Percentiles rank a stretch among this genome's conserved stretches.
Evolutionary conservation across 768 basidiomycete genomes (phyloP).

Genomic region (Suillus hirtellus): DNA sequence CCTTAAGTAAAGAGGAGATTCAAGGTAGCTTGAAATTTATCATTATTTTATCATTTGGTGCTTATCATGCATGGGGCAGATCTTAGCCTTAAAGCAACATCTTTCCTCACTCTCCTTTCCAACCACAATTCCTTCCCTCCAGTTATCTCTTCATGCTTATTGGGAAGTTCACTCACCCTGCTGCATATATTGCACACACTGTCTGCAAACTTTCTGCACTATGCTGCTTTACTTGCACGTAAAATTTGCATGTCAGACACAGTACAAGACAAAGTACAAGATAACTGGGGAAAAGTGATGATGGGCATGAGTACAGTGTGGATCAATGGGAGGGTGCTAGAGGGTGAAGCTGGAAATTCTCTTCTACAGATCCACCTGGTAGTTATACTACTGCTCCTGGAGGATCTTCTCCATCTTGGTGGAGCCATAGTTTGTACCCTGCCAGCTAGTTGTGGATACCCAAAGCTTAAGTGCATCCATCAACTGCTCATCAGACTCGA

Average conservation of each 20-base stretch:
- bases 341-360: slow-evolving; percentile 65
- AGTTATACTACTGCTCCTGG: no score
- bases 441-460: no score
- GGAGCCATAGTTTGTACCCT: no score
- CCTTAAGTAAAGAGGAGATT: slow-evolving; percentile 56
- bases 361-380: no score
- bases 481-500: no score
- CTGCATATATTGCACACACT: slow-evolving; percentile 54
- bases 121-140: slow-evolving; percentile 45
- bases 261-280: slow-evolving; percentile 54
- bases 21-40: slow-evolving; percentile 38
- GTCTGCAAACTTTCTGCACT: slow-evolving; percentile 88
- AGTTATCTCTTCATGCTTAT: slow-evolving; percentile 18
- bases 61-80: slow-evolving; percentile 32
- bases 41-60: not conserved
- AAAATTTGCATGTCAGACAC: slow-evolving; percentile 55
- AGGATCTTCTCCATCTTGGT: no score
- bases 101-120: slow-evolving; percentile 69
- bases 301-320: slow-evolving; percentile 62
- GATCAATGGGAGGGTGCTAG: slow-evolving; percentile 78
- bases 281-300: slow-evolving; percentile 54
- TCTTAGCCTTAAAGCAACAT: slow-evolving; percentile 72
- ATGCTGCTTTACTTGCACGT: slow-evolving; percentile 71
- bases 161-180: slow-evolving; percentile 21
- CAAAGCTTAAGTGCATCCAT: no score